Evolutionary conservation across 2,329 filamentous ascomycete species (phyloP).

Genomic region (Pseudocercospora musae): DNA sequence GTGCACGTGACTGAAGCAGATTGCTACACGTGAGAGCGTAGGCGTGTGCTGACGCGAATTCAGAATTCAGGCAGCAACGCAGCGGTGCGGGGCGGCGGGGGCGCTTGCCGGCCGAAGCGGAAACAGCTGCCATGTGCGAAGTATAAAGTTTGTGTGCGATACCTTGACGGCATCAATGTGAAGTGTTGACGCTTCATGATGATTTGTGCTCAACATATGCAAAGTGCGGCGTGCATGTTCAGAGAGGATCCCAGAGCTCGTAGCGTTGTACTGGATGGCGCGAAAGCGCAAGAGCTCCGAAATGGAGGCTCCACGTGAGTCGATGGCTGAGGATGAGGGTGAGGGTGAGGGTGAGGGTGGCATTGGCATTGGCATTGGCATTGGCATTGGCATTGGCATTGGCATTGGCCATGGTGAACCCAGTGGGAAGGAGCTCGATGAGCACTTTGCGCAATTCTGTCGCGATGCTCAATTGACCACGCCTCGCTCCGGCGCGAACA

Average conservation of each 20-base stretch:
- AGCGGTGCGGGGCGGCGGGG: no score
- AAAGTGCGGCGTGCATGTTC: neutral
- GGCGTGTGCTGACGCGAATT: no score
- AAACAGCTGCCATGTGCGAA: neutral
- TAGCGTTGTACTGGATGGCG: constrained; percentile 3
- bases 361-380: neutral
- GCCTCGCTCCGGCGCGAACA: neutral
- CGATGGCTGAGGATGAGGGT: neutral
- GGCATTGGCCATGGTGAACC: neutral
- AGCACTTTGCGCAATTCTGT: constrained; percentile 1
- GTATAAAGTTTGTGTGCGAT: neutral
- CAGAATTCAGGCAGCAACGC: neutral
- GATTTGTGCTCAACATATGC: neutral
- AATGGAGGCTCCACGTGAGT: constrained; percentile 2
- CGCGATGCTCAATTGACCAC: constrained; percentile 1
- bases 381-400: neutral
- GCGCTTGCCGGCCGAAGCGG: neutral
- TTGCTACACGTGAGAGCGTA: neutral
- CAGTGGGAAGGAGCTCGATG: neutral
- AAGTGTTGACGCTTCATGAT: neutral
- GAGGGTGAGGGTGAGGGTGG: neutral
- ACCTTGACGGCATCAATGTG: neutral
- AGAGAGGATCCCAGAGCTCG: neutral
- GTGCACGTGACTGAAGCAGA: neutral
- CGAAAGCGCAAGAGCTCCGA: constrained; percentile 12